Evolutionary conservation across 1,284 basidiomycete genomes (phyloP), one percentile per base, ranked within the genome.

Genomic region (Inonotus hispidus): DNA sequence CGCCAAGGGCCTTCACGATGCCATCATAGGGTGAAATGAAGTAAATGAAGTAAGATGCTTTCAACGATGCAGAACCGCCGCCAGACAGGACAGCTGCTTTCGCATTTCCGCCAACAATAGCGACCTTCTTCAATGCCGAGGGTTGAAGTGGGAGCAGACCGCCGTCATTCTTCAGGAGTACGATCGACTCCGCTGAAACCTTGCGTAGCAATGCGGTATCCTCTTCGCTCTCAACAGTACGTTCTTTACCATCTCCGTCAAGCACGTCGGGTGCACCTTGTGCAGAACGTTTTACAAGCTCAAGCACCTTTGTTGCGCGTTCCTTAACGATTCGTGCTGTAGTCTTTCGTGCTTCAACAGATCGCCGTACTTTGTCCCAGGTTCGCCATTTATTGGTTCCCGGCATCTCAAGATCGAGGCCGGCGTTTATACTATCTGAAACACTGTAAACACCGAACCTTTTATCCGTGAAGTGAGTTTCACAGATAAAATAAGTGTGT

Each of bases 351-450:
- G 84, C 79, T 19, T 73, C 71, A 53, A 92, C 79, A 0, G 81
- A 81, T 43, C 89, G 81, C 64, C 82, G 82, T 65, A 91, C 77
- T 23, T 85, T 78, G 63, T 87, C 83, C 29, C 84, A 75, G 0
- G 81, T 81, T 3, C 87, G 77, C 85, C 86, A 89, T 66, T 86
- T 87, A 71, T 85, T 85, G 14, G 74, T 77, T 1, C 87, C 86
- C 0, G 88, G 87, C 87, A 92, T 90, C 70, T 93, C 91, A 27
- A 93, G 79, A 68, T 92, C 90, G 29, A 92, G 75, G 0, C 87
- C 87, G 10, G 88, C 88, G 63, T 89, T 90, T 67, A 92, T 77
- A 35, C 81, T 77, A 43, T 79, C 77, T 63, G 84, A 82, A 32
- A 88, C 77, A 49, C 83, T 83, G 73, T 90, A 91, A 0, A 82